Evolutionary conservation across 2,329 filamentous ascomycete genomes (phyloP).

Genomic region (Diaporthe helianthi): DNA sequence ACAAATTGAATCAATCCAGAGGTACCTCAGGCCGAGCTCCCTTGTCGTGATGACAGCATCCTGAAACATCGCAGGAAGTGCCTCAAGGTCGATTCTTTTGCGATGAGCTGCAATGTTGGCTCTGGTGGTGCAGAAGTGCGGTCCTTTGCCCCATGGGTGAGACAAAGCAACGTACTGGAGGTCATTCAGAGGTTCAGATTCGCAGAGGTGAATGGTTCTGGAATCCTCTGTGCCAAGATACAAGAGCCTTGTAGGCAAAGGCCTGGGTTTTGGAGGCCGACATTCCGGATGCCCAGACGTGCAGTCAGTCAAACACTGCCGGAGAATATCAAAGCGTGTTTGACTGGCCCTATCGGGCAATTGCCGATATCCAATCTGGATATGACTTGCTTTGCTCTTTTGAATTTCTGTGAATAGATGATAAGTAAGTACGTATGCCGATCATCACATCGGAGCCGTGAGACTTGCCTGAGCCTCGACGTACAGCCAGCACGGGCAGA

Average conservation of each 20-base stretch:
- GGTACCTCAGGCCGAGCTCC: slow-evolving; percentile 29
- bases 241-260: slow-evolving; percentile 38
- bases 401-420: neutral
- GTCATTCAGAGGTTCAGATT: neutral
- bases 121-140: slow-evolving; percentile 32
- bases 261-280: neutral
- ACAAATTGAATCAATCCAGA: slow-evolving; percentile 41
- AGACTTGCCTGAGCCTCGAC: neutral
- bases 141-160: slow-evolving; percentile 38
- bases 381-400: neutral
- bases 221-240: slow-evolving; percentile 24
- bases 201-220: no score
- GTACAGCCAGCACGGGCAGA: slow-evolving; percentile 14
- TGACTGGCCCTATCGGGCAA: slow-evolving; percentile 15
- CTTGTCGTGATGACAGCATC: slow-evolving; percentile 35
- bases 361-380: slow-evolving; percentile 27
- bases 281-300: slow-evolving; percentile 21
- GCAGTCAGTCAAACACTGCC: slow-evolving; percentile 36
- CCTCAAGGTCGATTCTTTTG: neutral
- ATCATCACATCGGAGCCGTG: no score
- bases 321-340: slow-evolving; percentile 34
- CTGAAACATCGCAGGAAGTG: slow-evolving; percentile 32
- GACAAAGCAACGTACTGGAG: slow-evolving; percentile 39
- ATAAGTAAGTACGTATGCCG: no score
- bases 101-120: slow-evolving; percentile 17